Percentiles rank a stretch among this genome's conserved stretches.
phyloP scores from a whole-genome alignment of 352 stramenopile genomes.

The Phytophthora constricta region DNA sequence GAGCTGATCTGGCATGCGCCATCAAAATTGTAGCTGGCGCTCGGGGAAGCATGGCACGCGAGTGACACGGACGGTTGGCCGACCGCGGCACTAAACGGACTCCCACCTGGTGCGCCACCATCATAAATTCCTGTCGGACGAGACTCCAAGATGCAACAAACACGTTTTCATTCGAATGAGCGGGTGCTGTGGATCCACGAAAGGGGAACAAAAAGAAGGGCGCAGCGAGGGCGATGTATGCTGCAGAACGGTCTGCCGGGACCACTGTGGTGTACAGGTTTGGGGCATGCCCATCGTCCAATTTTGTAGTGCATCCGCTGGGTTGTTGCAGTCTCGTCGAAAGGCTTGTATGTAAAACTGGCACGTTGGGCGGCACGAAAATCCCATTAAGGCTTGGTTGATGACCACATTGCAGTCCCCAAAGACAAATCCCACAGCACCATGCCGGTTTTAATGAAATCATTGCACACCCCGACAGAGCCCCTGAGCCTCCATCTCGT shows the following conservation, averaged over 20 bases:
- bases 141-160: slow-evolving; percentile 14
- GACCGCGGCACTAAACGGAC: neutral
- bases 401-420: slow-evolving; percentile 30
- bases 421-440: neutral
- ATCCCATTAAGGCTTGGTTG: neutral
- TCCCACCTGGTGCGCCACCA: slow-evolving; percentile 1
- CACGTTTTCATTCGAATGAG: neutral
- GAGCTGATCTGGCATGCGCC: neutral
- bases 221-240: too few relatives aligned
- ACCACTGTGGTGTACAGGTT: too few relatives aligned
- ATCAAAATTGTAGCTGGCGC: too few relatives aligned
- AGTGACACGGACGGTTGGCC: neutral
- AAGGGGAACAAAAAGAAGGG: neutral
- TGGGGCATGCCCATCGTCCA: slow-evolving; percentile 33
- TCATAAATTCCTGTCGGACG: neutral
- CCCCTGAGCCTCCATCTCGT: slow-evolving; percentile 35
- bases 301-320: slow-evolving; percentile 20
- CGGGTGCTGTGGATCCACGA: neutral
- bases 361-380: neutral
- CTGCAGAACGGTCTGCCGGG: too few relatives aligned
- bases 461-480: slow-evolving; percentile 19
- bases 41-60: neutral
- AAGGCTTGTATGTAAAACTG: slow-evolving; percentile 13
- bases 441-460: neutral
- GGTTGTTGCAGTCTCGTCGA: neutral